Evolutionary conservation across 2,329 filamentous ascomycete genomes (phyloP), one percentile per base, ranked within the genome.

Genomic region (Macrophomina phaseolina): DNA sequence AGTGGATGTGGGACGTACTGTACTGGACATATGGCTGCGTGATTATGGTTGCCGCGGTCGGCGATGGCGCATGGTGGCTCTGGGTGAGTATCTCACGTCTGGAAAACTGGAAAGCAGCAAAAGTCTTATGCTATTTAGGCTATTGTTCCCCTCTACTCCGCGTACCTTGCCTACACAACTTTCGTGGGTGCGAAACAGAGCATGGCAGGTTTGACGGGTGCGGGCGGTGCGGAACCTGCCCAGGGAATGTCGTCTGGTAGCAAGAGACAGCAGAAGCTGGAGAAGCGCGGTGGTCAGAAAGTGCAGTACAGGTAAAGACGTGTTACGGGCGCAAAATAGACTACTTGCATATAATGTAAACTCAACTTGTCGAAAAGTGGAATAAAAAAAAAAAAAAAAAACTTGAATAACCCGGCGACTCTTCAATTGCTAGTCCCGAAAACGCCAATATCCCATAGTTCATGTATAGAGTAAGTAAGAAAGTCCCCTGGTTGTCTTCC

Each of bases 1-100:
- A 97, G 81, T 98, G 96, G 83, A 92, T 98, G 91, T 99, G 97
- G 86, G 95, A 99, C 81, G 87, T 97, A 60, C 83, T 97, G 64
- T 98, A 97, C 87, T 93, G 97, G 82, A 97, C 93, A 0, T 97
- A 94, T 90, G 89, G 87, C 11, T 91, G 89, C 64, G 82, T 92
- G 48, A 80, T 90, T 8, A 78, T 90, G n/a, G 93, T 90, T 14
- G 85, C 90, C 16, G 70, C 97, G 34, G 86, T 94, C 56, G 95
- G 95, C 4, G 93, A 97, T 77, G 90, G 90, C 82, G 91, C 83
- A 3, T 92, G 90, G 90, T 87, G 87, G 83, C 70, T 88, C 42
- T 91, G 86, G 78, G 75, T 82, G 34, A 67, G 73, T 38, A 12
- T 38, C 72, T 48, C 18, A n/a, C 9, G 23, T n/a, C 4, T 7